Evolutionary conservation across 2,329 filamentous ascomycete genomes (phyloP).

Genomic region (Scortechinia acanthostroma): DNA sequence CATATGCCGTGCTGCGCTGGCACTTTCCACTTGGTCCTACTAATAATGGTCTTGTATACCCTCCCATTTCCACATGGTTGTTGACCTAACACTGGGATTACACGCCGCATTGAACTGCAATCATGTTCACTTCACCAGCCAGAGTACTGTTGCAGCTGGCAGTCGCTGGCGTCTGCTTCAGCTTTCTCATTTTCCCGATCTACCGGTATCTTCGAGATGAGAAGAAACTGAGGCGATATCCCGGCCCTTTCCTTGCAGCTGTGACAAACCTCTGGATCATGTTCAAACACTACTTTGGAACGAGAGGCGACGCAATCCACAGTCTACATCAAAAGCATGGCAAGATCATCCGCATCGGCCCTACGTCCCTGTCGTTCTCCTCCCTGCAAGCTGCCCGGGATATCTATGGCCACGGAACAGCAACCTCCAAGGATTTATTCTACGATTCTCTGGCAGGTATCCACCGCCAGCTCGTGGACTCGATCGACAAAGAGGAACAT

Average conservation of each 20-base stretch:
- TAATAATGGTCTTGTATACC: too few relatives aligned
- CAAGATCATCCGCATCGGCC: slow-evolving; percentile 3
- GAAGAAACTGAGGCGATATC: not conserved
- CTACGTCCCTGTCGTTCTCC: slow-evolving; percentile 19
- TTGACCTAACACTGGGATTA: too few relatives aligned
- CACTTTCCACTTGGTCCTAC: too few relatives aligned
- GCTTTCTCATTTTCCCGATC: not conserved
- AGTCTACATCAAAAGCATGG: not conserved
- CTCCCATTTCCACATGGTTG: too few relatives aligned
- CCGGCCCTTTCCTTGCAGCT: not conserved
- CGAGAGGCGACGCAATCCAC: not conserved
- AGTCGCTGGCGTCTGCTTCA: not conserved
- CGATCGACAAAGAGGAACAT: slow-evolving; percentile 31
- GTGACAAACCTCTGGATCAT: slow-evolving; percentile 3
- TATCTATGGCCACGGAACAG: slow-evolving; percentile 31
- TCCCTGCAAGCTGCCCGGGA: slow-evolving; percentile 27
- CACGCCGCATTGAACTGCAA: too few relatives aligned
- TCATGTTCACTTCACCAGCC: too few relatives aligned
- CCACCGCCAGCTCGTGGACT: slow-evolving; percentile 30
- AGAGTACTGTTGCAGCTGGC: too few relatives aligned
- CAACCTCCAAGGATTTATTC: slow-evolving; percentile 25
- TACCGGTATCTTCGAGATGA: not conserved
- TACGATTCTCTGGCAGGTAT: slow-evolving; percentile 24
- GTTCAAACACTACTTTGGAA: slow-evolving; percentile 3
- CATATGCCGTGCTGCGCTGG: too few relatives aligned